These are phyloP conservation scores for Telopea speciosissima DNA, from an alignment of 177 flowering plant genomes.

Conservation along the genomic window DNA sequence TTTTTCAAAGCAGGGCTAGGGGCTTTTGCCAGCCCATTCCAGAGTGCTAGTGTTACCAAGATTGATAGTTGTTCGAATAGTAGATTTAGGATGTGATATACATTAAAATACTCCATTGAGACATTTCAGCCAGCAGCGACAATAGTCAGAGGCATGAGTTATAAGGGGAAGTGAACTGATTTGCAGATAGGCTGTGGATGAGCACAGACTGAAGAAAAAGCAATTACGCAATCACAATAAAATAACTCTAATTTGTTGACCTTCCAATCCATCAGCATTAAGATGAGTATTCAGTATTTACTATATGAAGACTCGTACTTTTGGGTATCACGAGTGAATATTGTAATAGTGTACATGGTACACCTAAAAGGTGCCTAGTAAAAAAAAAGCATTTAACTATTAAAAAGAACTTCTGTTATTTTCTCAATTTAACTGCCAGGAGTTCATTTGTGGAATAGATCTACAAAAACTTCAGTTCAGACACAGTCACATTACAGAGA, in stretches of 20 bases:
- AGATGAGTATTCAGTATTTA: no score
- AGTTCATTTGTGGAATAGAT: not conserved
- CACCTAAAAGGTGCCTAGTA: not conserved
- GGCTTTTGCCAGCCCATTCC: no score
- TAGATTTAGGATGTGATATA: not conserved
- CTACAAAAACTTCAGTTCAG: not conserved
- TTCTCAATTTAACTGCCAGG: not conserved
- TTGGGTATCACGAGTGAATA: not conserved
- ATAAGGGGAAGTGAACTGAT: not conserved
- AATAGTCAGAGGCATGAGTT: not conserved
- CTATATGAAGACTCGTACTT: not conserved
- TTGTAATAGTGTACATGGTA: no score
- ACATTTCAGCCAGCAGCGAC: not conserved
- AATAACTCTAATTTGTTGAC: not conserved
- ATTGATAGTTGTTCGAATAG: not conserved
- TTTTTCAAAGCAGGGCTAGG: not conserved
- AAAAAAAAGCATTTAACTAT: no score
- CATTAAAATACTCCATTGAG: not conserved
- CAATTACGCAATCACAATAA: not conserved
- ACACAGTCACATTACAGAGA: not conserved
- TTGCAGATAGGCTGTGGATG: not conserved
- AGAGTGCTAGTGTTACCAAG: no score
- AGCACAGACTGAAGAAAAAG: not conserved
- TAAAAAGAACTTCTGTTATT: no score
- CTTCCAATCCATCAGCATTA: not conserved